Conservation (phyloP, 129 eudicot species). For the Flaveria linearis region DNA sequence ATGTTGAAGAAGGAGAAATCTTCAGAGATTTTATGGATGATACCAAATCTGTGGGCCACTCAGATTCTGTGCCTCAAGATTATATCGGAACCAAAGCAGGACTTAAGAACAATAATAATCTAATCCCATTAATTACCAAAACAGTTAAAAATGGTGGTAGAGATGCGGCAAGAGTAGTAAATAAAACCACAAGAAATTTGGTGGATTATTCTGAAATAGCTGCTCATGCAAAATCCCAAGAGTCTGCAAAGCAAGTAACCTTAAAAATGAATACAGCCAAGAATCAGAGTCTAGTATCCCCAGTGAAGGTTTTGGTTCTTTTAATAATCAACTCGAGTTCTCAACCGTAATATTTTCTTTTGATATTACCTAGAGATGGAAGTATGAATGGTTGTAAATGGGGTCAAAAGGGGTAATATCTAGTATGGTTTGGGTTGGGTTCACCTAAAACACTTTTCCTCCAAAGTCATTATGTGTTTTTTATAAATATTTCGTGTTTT, state of each 20-base stretch:
- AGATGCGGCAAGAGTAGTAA: constrained; percentile 16
- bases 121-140: neutral
- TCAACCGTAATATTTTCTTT: neutral
- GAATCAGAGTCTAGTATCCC: constrained; percentile 32
- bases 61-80: constrained; percentile 30
- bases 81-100: constrained; percentile 17
- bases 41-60: constrained; percentile 17
- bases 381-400: neutral
- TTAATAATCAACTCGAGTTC: neutral
- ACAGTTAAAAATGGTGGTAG: constrained; percentile 19
- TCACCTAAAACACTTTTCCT: neutral
- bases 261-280: constrained; percentile 29
- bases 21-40: constrained; percentile 35
- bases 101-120: constrained; percentile 24
- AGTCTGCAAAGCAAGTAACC: constrained; percentile 17
- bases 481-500: neutral
- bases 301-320: constrained; percentile 40
- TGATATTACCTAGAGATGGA: neutral
- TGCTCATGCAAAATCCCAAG: constrained; percentile 19
- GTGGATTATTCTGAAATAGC: constrained; percentile 41
- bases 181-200: constrained; percentile 24
- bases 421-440: neutral
- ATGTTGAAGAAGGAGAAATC: constrained; percentile 71
- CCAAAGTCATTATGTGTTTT: neutral
- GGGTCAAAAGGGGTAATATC: neutral